Base-by-base conservation (phyloP, 2,329 filamentous ascomycete genomes). In the Diaporthe citri region DNA sequence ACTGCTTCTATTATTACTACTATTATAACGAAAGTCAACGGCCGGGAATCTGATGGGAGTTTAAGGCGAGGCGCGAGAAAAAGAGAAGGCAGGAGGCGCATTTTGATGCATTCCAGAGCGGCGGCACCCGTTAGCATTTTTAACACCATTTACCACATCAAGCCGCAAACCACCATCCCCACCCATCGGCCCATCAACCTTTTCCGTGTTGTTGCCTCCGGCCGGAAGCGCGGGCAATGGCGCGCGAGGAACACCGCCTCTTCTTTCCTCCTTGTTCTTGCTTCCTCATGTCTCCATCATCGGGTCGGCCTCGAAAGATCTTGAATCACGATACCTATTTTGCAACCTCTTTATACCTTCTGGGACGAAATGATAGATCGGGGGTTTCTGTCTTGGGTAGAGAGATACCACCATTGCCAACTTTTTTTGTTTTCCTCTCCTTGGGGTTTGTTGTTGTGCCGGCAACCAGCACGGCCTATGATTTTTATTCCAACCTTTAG, bases 1-100 rank as follows among this genome's bases (percentile, higher is more conserved):
- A 17, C 59, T 28, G 25, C 39, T 72, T 55, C 39, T 51, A 51
- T n/a, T n/a, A 51, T 4, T 69, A 69, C 34, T 55, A 69, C 48
- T 69, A 55, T 69, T 69, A 55, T 72, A 64, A 72, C 71, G 71
- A 72, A 64, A 60, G 57, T 72, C 46, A 72, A 72, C 71, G 71
- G 57, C 71, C 71, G 57, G 57, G 34, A 36, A 64, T 72, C 25
- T 72, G 71, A 52, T 41, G 55, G 71, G 71, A 52, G 43, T 72
- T 72, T 25, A 39, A 25, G 51, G 57, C 34, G 43, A 60, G 57
- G 55, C 59, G 51, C 59, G 60, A 52, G 60, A 55, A 64, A 41
- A 59, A 71, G 39, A 56, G 60, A 43, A 41, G 56, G 41, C 15
- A 51, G 57, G 70, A 72, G 57, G 71, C 71, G 51, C 46, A 64